Evolutionary conservation across 768 basidiomycete genomes (phyloP), one percentile per base, ranked within the genome.

Genomic region (Pisolithus sp.): DNA sequence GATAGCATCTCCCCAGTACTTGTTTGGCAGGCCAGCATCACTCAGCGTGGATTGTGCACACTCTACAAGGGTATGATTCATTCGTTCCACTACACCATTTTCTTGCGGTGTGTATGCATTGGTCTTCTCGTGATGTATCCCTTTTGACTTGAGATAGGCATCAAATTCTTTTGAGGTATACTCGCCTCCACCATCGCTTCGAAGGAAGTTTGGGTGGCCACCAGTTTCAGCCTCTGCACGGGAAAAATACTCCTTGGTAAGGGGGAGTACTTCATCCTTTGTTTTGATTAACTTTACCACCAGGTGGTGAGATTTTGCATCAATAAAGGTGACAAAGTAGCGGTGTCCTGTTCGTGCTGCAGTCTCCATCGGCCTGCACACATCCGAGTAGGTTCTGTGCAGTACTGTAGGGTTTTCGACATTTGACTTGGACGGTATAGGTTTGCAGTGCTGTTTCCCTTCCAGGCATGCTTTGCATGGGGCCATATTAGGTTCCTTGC

Each of bases 81-180:
- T 54, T 2, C 68, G 53, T 54, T 79, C 73, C 3, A 73, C 72
- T 5, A 74, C 63, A 20, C 73, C 69, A 54, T 78, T 79, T 48
- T 76, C 71, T 58, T 75, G 68, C 2, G 72, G 72, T 46, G 62
- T 59, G 39, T 60, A 47, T 2, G 59, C 50, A 7, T 57, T 58
- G 2, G 59, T 59, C 10, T 48, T 56, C 28, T 66, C 52, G 34
- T 58, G 52, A 8, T 40, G 31, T 24, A 64, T 63, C 0, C 59
- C 57, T 17, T 57, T 53, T 5, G 37, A 48, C 2, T 24, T 5
- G 2, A 61, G 49, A 49, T 52, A 62, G 3, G n/a, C 30, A 1
- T 46, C 18, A 34, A 55, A 53, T 10, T 21, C 46, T 8, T 8
- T 44, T 8, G 18, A 50, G 9, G 48, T 31, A 42, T 58, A 69